Conservation (phyloP, 495 filamentous ascomycete species). For the Filosporella fistucella region DNA sequence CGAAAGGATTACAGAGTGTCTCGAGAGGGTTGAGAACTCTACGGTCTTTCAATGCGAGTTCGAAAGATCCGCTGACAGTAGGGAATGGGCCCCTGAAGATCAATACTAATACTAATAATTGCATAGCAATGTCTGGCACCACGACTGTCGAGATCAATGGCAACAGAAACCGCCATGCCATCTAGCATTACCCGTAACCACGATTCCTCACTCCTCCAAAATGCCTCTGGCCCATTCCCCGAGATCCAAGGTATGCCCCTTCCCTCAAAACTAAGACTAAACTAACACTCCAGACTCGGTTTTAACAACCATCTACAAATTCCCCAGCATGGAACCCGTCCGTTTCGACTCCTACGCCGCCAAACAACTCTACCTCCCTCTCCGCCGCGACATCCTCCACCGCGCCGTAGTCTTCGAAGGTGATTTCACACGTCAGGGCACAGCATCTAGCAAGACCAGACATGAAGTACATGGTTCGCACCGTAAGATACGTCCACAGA, state of each 20-base stretch:
- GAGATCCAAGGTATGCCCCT: constrained; percentile 7
- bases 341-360: constrained; percentile 73
- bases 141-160: constrained; percentile 60
- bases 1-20: constrained; percentile 29
- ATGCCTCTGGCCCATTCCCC: not conserved
- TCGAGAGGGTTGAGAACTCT: constrained; percentile 34
- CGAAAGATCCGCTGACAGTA: constrained; percentile 41
- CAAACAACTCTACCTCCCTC: constrained; percentile 77
- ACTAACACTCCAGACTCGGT: constrained; percentile 48
- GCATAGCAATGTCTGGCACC: constrained; percentile 48
- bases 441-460: constrained; percentile 80
- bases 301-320: constrained; percentile 79
- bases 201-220: constrained; percentile 8
- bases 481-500: constrained; percentile 75
- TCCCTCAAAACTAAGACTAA: not conserved
- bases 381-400: constrained; percentile 90
- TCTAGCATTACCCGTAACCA: constrained; percentile 7
- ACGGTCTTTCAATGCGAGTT: constrained; percentile 2
- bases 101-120: not conserved
- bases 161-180: constrained; percentile 58
- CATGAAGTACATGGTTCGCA: constrained; percentile 77
- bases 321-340: constrained; percentile 83
- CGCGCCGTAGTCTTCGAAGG: constrained; percentile 91
- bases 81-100: not conserved
- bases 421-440: constrained; percentile 81